These are phyloP conservation scores for Pseudogymnoascus sp. DNA, from an alignment of 2,329 filamentous ascomycete species.

Conservation along the genomic window DNA sequence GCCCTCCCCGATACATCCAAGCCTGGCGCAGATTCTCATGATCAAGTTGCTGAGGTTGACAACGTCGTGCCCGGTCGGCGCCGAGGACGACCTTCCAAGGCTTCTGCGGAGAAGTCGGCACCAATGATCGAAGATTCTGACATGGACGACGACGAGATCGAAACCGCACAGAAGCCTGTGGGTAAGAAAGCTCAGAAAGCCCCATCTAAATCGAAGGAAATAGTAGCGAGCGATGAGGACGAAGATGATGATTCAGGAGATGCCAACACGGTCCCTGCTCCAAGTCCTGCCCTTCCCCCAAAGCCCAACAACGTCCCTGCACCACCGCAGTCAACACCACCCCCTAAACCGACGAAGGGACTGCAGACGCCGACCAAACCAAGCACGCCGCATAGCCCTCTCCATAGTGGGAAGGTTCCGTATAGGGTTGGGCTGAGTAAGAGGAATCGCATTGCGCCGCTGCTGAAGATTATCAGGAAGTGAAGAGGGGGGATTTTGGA, in stretches of 20 bases:
- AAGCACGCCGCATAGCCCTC: constrained; percentile 13
- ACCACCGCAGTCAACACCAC: not conserved
- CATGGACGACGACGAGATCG: not conserved
- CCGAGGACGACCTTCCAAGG: not conserved
- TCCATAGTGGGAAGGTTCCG: constrained; percentile 29
- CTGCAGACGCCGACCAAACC: constrained; percentile 16
- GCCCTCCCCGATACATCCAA: not conserved
- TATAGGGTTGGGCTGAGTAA: constrained; percentile 44
- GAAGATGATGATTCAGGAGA: not conserved
- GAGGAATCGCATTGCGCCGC: constrained; percentile 39
- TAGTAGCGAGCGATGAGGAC: not conserved
- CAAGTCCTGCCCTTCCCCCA: not conserved
- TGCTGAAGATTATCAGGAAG: constrained; percentile 40
- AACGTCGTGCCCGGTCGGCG: not conserved
- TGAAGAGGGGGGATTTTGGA: constrained; percentile 19
- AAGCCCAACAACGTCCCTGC: not conserved
- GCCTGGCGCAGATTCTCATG: not conserved
- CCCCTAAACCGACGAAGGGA: constrained; percentile 10
- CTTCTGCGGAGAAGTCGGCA: not conserved
- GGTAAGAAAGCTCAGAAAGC: not conserved
- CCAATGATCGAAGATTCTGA: not conserved
- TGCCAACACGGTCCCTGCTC: not conserved
- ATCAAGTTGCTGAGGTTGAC: not conserved
- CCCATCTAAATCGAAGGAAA: not conserved
- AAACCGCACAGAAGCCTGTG: not conserved